Conservation (phyloP, 805 yeast species). For the Alloascoidea africana region DNA sequence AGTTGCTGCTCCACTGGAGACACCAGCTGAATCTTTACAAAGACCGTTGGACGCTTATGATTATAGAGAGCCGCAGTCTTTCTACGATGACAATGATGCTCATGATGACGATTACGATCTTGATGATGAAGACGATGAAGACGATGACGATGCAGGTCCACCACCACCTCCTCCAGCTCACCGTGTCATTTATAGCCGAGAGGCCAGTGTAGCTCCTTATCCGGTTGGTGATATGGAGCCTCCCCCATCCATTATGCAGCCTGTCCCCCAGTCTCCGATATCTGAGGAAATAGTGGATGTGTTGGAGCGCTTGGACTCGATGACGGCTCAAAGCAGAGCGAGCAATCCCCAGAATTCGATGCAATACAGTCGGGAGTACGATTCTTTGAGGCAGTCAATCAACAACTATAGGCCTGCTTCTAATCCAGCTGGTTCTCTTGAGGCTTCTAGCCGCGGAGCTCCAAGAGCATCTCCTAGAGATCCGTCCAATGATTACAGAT, state of each 20-base stretch:
- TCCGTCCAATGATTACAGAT: no score
- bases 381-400: not conserved
- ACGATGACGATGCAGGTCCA: slow-evolving; percentile 7
- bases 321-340: slow-evolving; percentile 6
- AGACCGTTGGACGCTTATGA: not conserved
- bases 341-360: not conserved
- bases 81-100: not conserved
- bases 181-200: slow-evolving; percentile 6
- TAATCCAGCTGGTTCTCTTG: no score
- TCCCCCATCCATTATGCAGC: not conserved
- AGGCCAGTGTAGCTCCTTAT: no score
- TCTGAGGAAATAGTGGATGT: slow-evolving; percentile 19
- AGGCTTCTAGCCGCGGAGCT: no score
- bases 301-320: slow-evolving; percentile 13
- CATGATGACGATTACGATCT: slow-evolving; percentile 1
- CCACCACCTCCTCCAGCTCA: slow-evolving; percentile 23
- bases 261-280: slow-evolving; percentile 12
- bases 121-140: slow-evolving; percentile 2
- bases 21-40: not conserved
- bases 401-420: slow-evolving; percentile 1
- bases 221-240: no score
- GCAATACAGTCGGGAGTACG: not conserved
- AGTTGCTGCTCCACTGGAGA: not conserved
- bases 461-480: no score
- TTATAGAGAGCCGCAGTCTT: not conserved